Percentiles rank a stretch among this genome's conserved stretches.
These are phyloP conservation scores for Chlorella variabilis DNA, from an alignment of 163 green algal genomes.

Conservation along the genomic window DNA sequence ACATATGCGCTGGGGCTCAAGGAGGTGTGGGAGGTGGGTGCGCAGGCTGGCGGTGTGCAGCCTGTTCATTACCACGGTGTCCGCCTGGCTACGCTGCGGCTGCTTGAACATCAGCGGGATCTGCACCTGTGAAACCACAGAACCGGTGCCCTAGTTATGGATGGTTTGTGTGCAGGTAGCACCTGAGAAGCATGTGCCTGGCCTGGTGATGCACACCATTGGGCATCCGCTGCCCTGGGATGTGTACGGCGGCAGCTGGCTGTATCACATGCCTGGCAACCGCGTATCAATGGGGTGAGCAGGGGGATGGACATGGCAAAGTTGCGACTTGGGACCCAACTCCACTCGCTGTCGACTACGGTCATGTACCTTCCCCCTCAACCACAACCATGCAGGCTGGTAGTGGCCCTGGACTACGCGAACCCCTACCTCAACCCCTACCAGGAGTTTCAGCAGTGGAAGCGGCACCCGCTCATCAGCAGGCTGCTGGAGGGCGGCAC, in stretches of 20 bases:
- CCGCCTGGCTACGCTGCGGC: no score
- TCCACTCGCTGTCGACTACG: no score
- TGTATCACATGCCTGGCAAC: constrained; percentile 93
- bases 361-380: no score
- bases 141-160: not conserved
- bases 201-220: constrained; percentile 81
- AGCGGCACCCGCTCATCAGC: constrained; percentile 83
- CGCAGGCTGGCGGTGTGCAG: not conserved
- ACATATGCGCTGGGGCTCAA: constrained; percentile 95
- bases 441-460: constrained; percentile 92
- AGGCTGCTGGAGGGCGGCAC: constrained; percentile 82
- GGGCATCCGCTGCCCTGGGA: constrained; percentile 77
- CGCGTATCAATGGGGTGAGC: constrained; percentile 56
- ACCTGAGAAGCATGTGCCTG: constrained; percentile 63
- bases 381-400: constrained; percentile 70
- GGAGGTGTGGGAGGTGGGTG: constrained; percentile 86
- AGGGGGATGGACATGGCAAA: not conserved
- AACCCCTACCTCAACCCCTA: constrained; percentile 87
- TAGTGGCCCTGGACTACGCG: constrained; percentile 91
- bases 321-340: no score
- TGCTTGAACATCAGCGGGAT: no score
- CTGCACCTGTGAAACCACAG: no score
- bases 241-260: constrained; percentile 88
- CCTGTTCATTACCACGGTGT: no score
- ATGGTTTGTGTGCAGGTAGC: constrained; percentile 66